Evolutionary conservation across 331 rosid species (phyloP), one percentile per base, ranked within the genome.

Genomic region (Pyracantha coccinea): DNA sequence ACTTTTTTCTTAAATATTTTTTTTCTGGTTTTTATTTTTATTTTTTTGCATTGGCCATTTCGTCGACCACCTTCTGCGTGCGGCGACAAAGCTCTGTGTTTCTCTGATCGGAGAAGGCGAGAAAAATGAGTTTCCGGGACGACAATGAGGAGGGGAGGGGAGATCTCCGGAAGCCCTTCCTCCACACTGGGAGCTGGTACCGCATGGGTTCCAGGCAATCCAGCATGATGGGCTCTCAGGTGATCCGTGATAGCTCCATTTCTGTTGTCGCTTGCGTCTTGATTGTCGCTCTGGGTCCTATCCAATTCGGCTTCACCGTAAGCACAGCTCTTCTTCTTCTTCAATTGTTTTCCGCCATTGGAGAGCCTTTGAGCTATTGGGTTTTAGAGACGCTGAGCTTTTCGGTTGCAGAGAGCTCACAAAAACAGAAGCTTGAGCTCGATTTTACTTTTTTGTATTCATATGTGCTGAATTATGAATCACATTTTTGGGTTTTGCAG

Each of bases 141-240:
- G 97, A 90, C 13, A 86, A n/a, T 70, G 99, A 95, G n/a, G 97
- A 92, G 13, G 90, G 84, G 66, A 92, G 86, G 74, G 93, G 85
- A 61, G 93, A 94, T 84, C 78, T 94, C 44, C 83, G 87, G 89
- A 95, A 95, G 83, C 99, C 99, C 8, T 92, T 95, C 32, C 75
- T 95, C 19, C 97, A 95, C 64, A 90, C 99, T 3, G 99, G 99
- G 44, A 95, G 99, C 60, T 95, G 99, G 99, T 95, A 92, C 70
- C 90, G 90, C 4, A 92, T 95, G 89, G 90, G 87, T 59, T 89
- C 85, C 28, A 81, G 89, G 77, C 89, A 89, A 57, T 82, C 97
- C 71, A 92, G 97, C 71, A 44, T 89, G 89, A 65, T 88, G 80
- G 92, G 89, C n/a, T 92, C 99, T 4, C 93, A 92, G 83, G 88